These are phyloP conservation scores for Cordyceps javanica DNA, from an alignment of 2,329 filamentous ascomycete species.

Conservation along the genomic window DNA sequence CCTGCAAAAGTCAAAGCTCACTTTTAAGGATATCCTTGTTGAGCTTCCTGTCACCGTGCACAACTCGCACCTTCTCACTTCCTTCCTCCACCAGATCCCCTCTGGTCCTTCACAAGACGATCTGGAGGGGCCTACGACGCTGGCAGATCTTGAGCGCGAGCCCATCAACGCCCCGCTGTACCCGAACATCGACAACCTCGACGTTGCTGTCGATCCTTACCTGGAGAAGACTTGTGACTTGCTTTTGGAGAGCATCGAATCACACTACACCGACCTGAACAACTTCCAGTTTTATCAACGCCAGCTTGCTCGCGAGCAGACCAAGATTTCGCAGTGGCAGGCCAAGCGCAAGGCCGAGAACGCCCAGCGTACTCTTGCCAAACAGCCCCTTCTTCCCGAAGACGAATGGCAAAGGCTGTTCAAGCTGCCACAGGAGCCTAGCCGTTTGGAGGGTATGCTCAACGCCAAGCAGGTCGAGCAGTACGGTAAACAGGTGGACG, in stretches of 20 bases:
- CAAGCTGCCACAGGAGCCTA: conserved; percentile 94
- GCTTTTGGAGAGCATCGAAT: conserved; percentile 92
- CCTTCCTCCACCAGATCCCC: conserved; percentile 89
- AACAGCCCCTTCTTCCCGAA: conserved; percentile 84
- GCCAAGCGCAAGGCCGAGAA: conserved; percentile 96
- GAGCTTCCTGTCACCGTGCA: conserved; percentile 87
- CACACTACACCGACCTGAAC: conserved; percentile 97
- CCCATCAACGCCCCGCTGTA: conserved; percentile 60
- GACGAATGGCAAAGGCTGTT: conserved; percentile 98
- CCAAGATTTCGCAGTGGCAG: conserved; percentile 96
- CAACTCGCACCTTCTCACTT: conserved; percentile 95
- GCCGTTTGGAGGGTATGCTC: conserved; percentile 85
- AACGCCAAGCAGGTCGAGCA: conserved; percentile 96
- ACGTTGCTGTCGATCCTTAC: conserved; percentile 93
- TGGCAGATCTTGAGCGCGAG: conserved; percentile 69
- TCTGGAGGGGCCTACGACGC: conserved; percentile 69
- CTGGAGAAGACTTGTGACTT: conserved; percentile 97
- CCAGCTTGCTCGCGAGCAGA: conserved; percentile 85
- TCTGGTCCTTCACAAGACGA: conserved; percentile 54
- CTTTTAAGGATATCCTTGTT: conserved; percentile 87
- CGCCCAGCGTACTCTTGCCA: conserved; percentile 72
- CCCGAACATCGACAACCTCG: conserved; percentile 83
- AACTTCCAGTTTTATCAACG: conserved; percentile 97
- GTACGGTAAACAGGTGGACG: conserved; percentile 95
- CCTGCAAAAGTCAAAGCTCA: conserved; percentile 88